Conservation (phyloP, 306 rosid species). For the Trichosanthes cucumerina region DNA sequence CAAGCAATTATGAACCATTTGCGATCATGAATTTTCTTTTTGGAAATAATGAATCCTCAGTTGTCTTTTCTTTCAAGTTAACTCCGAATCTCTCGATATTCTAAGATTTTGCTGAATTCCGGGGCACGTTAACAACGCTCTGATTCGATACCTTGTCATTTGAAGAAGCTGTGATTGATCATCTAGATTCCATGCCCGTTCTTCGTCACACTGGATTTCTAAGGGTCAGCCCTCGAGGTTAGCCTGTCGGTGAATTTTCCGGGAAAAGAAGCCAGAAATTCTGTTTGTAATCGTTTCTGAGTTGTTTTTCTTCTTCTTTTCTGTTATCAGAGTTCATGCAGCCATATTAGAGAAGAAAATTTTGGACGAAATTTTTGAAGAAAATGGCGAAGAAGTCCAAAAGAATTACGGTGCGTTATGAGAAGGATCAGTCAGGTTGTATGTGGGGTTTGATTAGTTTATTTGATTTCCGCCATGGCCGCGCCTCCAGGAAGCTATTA, state of each 20-base stretch:
- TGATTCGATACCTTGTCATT: slow-evolving; percentile 60
- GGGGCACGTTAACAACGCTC: slow-evolving; percentile 30
- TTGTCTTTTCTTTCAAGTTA: slow-evolving; percentile 22
- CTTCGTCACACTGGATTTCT: slow-evolving; percentile 13
- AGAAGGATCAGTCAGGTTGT: slow-evolving; percentile 86
- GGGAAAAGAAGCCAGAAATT: slow-evolving; percentile 1
- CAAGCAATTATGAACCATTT: slow-evolving; percentile 13
- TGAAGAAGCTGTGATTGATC: slow-evolving; percentile 32
- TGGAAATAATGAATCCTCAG: slow-evolving; percentile 17
- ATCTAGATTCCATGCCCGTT: slow-evolving; percentile 25
- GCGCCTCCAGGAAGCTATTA: slow-evolving; percentile 54
- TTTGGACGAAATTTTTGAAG: slow-evolving; percentile 14
- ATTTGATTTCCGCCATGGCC: slow-evolving; percentile 88
- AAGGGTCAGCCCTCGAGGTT: background rate
- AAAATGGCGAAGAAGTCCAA: slow-evolving; percentile 68
- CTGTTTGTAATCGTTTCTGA: slow-evolving; percentile 4
- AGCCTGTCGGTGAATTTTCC: background rate
- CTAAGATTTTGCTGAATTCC: slow-evolving; percentile 29
- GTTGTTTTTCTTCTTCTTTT: slow-evolving; percentile 20
- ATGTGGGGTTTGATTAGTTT: slow-evolving; percentile 98
- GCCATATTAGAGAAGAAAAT: slow-evolving; percentile 11
- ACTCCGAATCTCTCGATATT: slow-evolving; percentile 15
- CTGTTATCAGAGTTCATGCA: slow-evolving; percentile 22
- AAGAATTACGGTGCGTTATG: slow-evolving; percentile 55
- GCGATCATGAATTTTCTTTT: slow-evolving; percentile 13